Percentiles rank a stretch among this genome's conserved stretches.
Conservation (phyloP, 768 basidiomycete genomes). For the Floccularia luteovirens region DNA sequence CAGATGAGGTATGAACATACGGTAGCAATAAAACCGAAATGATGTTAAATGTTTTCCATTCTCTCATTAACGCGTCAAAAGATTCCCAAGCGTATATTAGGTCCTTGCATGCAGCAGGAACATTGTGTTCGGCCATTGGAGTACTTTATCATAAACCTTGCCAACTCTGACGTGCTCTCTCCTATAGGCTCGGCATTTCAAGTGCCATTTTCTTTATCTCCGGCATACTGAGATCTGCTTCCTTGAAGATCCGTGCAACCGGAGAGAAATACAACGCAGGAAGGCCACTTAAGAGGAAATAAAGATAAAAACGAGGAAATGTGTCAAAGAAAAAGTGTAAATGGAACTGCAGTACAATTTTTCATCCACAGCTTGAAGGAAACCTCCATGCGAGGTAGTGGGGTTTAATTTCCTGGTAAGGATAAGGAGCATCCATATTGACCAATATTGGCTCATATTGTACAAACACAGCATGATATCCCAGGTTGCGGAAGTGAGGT, state of each 20-base stretch:
- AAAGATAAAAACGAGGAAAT: background rate
- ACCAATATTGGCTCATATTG: no score
- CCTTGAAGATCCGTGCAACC: background rate
- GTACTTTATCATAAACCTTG: no score
- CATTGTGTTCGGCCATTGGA: background rate
- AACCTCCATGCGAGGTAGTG: no score
- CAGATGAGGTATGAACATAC: slow-evolving; percentile 9
- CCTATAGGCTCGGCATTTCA: background rate
- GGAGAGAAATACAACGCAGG: slow-evolving; percentile 1
- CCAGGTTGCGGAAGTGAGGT: no score
- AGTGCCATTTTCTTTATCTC: slow-evolving; percentile 2
- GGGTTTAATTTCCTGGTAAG: no score
- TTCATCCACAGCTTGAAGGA: no score
- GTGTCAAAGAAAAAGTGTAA: slow-evolving; percentile 1
- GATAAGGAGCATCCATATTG: no score
- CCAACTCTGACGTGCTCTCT: no score
- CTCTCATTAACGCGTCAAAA: slow-evolving; percentile 19
- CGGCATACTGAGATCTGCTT: slow-evolving; percentile 1
- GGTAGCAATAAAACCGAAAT: slow-evolving; percentile 22
- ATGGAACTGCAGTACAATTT: no score
- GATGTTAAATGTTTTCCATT: slow-evolving; percentile 28
- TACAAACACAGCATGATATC: no score
- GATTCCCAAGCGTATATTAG: slow-evolving; percentile 14
- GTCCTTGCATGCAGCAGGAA: background rate
- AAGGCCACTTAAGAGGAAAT: background rate